Base-by-base conservation (phyloP, 2,329 filamentous ascomycete genomes). In the Fusarium sp. region DNA sequence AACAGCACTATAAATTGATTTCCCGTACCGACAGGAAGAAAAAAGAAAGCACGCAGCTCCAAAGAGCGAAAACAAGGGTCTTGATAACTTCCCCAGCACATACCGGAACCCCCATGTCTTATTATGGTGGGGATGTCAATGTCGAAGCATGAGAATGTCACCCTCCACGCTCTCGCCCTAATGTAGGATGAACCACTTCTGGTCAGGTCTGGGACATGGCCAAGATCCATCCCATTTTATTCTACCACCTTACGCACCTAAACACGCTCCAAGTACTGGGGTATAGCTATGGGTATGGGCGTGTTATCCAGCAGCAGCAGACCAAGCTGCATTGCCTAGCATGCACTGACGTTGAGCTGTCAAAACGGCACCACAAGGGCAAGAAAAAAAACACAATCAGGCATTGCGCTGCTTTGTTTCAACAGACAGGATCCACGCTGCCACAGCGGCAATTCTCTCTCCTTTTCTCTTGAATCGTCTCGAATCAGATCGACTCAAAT, bases 151-250 rank as follows among this genome's bases (percentile, higher is more conserved):
- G 57, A 57, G 64, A 55, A 78, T 77, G 73, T 63, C 74, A 80
- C 78, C 79, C 79, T 78, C 78, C 71, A 67, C 77, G 73, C 73
- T 74, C 69, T 55, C 69, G 73, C 75, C 72, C 79, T 79, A 80
- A 80, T 80, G 79, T 79, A 78, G 71, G 76, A 75, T 63, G 72
- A 78, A 77, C 75, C 76, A 71, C 71, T 79, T 80, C 73, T 68
- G 75, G 76, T 45, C 77, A 78, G 72, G 73, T 75, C 72, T 67
- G 72, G 49, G 72, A 62, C 64, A 56, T 71, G 73, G 73, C 69
- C 69, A 74, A 78, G 71, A 78, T 78, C 75, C 68, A 71, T 77
- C 70, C 77, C 73, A 77, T 72, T 76, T 76, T 73, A 72, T 68
- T 75, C 74, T 60, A 46, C 57, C 54, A 66, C 48, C 38, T 46